Evolutionary conservation across 805 yeast species (phyloP), one percentile per base, ranked within the genome.

Genomic region (Ogataea nakhonphanomensis): DNA sequence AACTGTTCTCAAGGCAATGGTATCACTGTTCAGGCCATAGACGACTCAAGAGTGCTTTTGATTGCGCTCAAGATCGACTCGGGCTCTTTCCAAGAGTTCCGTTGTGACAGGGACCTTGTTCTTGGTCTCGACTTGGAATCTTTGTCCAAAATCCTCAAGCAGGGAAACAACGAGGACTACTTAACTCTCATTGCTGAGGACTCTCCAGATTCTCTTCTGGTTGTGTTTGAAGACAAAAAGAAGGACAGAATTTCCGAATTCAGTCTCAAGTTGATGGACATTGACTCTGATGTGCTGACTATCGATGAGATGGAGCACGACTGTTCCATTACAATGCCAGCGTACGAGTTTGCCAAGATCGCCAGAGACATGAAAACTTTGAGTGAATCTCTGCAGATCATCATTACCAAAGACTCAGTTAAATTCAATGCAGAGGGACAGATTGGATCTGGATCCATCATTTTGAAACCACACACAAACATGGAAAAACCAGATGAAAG

Each of bases 11-110:
- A 86, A 64, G 77, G 80, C 48, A 52, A 56, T 15, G 99, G 99
- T 52, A 83, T 93, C 57, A 84, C 95, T 8, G 91, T 95, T 15
- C 98, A 93, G 71, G 98, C 99, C 21, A 93, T 93, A 53, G 99
- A 93, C 67, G 95, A 89, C 62, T 89, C 99, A 21, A 87, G 97
- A 73, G 96, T 93, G 44, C 76, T 90, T 49, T 75, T 93, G 50
- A 96, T 91, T 29, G 84, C 95, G 14, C 71, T 93, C 48, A 78
- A 86, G 54, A 83, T 93, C 51, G 95, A 95, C 44, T 79, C 81
- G 48, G 90, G 85, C 46, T 90, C 95, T 9, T 93, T 93, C 70
- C 74, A 79, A 45, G 91, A 84, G 53, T 93, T 85, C 73, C 83
- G 99, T 74, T 90, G 98, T 68, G 99, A 93, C 69, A 81, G 93